Percentiles rank a stretch among this genome's conserved stretches.
These are phyloP conservation scores for Chimonanthus praecox DNA, from an alignment of 164 flowering plant genomes.

Conservation along the genomic window DNA sequence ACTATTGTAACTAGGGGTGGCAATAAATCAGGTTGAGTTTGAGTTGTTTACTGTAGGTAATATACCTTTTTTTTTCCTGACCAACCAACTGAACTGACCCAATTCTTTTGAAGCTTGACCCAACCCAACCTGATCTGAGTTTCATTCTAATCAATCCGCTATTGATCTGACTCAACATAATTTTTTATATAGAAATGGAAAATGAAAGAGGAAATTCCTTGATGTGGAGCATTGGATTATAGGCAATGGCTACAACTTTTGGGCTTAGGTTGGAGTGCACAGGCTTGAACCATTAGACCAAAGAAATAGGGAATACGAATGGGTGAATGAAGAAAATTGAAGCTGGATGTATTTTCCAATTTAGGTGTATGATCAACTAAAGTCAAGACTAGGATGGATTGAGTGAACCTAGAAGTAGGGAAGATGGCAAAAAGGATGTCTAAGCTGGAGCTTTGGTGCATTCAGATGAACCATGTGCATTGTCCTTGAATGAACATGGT, in stretches of 20 bases:
- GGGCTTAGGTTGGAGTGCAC: conserved; percentile 7
- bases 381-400: neutral
- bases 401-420: neutral
- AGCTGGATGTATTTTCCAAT: conserved; percentile 4
- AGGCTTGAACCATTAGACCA: neutral
- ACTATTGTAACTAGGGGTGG: neutral
- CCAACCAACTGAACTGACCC: no score
- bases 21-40: no score
- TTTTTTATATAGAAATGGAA: no score
- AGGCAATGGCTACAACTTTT: neutral
- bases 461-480: conserved; percentile 4
- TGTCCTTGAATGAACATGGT: conserved; percentile 10
- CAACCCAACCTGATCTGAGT: no score
- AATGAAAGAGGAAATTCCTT: neutral
- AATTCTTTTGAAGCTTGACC: no score
- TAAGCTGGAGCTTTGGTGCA: conserved; percentile 6
- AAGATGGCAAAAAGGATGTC: conserved; percentile 4
- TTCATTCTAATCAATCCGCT: no score
- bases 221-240: conserved; percentile 8
- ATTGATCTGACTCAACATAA: no score
- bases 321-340: neutral
- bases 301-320: neutral
- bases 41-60: no score
- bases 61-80: no score
- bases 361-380: conserved; percentile 1